Evolutionary conservation across 108 stramenopile species (phyloP), one percentile per base, ranked within the genome.

Genomic region (Tribonema minus): DNA sequence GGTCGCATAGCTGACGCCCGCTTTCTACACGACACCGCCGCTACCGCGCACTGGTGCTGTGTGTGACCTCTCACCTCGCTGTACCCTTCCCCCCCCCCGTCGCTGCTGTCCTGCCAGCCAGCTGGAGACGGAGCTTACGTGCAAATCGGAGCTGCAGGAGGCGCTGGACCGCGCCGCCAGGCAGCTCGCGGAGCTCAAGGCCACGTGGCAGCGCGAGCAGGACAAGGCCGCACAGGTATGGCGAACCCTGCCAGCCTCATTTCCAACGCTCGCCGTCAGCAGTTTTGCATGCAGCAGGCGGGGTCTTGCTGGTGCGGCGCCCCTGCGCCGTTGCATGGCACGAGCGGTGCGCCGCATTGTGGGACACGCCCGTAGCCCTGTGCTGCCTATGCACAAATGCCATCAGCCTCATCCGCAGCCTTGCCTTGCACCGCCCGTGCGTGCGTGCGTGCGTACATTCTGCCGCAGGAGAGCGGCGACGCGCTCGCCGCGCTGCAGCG

Each of bases 111-210:
- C n/a, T n/a, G n/a, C n/a, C n/a, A n/a, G 70, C 37, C 88, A 88
- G 83, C 82, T 88, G 1, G 39, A 82, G 25, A 58, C 71, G 39
- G 86, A 88, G 60, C 67, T 86, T 3, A 80, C 86, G 23, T 82
- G 76, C 74, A 83, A 80, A 66, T 73, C 78, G 37, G 84, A 88
- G 71, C 72, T 86, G 36, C 46, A 84, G 61, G 67, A 81, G 61
- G 81, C 85, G 27, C 76, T 88, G 15, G 70, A 68, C 12, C 31
- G 27, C 6, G 72, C 82, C 20, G 62, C 64, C 15, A 33, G 61
- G 34, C 84, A 87, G 70, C 82, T 88, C 1, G 75, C 67, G 26
- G 86, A 84, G 38, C 59, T 78, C 38, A 81, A 87, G 60, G 76
- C 30, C 25, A 37, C 31, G 12, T 69, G 67, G 66, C 41, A 58